phyloP scores from a whole-genome alignment of 208 protist genomes.

The Crithidia mellificae region DNA sequence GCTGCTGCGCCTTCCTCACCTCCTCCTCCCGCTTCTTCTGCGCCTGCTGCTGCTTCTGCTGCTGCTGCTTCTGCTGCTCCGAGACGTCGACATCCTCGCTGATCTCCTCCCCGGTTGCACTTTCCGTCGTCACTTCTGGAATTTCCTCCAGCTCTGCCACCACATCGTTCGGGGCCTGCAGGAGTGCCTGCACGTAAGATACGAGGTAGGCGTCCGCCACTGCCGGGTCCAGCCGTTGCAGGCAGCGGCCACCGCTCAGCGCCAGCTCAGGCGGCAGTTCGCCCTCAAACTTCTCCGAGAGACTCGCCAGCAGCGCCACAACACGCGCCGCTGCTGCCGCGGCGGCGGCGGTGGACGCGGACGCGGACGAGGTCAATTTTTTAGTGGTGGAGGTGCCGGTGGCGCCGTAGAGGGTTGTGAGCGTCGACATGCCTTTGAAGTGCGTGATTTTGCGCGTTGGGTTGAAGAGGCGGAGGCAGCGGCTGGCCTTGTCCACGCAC shows the following conservation, averaged over 20 bases:
- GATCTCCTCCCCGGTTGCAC: neutral
- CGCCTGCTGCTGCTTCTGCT: neutral
- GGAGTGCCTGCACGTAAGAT: neutral
- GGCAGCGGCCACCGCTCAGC: slow-evolving; percentile 32
- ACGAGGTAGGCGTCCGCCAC: slow-evolving; percentile 27
- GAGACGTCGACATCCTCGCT: neutral
- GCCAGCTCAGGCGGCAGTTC: slow-evolving; percentile 37
- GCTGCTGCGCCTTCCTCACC: neutral
- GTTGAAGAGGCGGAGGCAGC: slow-evolving; percentile 77
- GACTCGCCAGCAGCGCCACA: slow-evolving; percentile 32
- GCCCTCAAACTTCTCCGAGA: slow-evolving; percentile 34
- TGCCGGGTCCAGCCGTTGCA: slow-evolving; percentile 27
- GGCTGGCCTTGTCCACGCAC: slow-evolving; percentile 29
- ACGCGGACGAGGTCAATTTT: no score
- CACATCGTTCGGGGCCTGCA: neutral
- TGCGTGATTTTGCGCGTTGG: slow-evolving; percentile 27
- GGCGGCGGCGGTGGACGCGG: no score
- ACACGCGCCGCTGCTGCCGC: slow-evolving; percentile 46
- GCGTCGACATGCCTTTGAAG: slow-evolving; percentile 46
- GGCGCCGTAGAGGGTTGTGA: slow-evolving; percentile 56
- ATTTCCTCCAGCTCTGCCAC: no score
- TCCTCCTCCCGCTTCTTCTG: no score
- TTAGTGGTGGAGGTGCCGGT: slow-evolving; percentile 7
- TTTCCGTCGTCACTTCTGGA: no score
- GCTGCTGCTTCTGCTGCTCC: neutral